phyloP scores from a whole-genome alignment of 2,329 filamentous ascomycete species.

The Blastomyces gilchristii region DNA sequence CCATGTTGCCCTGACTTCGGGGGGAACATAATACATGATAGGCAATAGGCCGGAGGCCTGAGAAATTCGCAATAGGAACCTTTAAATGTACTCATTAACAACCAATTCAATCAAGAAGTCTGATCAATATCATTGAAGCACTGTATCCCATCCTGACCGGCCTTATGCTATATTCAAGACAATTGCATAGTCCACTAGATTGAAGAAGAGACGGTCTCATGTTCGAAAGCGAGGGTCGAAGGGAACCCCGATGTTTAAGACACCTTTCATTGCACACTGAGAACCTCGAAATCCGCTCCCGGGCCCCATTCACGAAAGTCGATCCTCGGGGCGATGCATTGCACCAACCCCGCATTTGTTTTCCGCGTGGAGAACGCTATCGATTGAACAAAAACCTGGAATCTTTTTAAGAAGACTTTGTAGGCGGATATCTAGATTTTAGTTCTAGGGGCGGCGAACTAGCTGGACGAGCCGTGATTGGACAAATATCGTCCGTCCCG shows the following conservation, averaged over 20 bases:
- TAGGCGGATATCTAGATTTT: neutral
- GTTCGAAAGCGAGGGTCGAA: neutral
- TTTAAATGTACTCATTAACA: neutral
- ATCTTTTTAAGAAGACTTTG: neutral
- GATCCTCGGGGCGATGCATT: neutral
- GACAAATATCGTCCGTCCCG: neutral
- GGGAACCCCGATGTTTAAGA: neutral
- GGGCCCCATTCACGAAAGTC: neutral
- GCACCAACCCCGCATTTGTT: neutral
- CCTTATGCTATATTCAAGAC: neutral
- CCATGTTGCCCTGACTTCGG: slow-evolving; percentile 15
- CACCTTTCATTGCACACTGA: neutral
- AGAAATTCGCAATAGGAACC: neutral
- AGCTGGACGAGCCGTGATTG: neutral
- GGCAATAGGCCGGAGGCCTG: neutral
- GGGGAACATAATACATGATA: slow-evolving; percentile 5
- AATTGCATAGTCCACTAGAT: neutral
- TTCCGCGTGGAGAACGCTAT: too few species aligned
- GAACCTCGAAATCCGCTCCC: neutral
- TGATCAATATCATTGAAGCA: neutral
- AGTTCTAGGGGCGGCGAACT: neutral
- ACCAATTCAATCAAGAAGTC: neutral
- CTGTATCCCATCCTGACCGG: neutral
- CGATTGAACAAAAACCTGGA: neutral
- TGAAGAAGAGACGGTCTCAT: neutral